Conservation (phyloP, 73 alveolate species). For the Breviolum minutum region DNA sequence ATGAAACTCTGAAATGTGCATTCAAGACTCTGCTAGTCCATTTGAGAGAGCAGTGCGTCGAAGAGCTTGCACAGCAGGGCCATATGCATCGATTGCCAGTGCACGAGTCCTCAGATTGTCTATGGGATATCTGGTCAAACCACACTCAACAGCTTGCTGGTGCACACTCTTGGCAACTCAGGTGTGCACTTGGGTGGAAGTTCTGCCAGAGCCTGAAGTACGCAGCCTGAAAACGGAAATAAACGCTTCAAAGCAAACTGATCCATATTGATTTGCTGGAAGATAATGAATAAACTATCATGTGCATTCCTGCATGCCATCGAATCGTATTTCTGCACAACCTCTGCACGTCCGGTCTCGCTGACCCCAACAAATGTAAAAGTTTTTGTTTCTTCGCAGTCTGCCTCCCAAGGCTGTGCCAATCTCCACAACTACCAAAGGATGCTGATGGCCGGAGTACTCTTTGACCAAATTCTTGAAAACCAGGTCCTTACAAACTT, state of each 20-base stretch:
- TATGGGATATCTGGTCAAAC: no score
- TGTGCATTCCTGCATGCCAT: no score
- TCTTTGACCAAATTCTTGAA: slow-evolving; percentile 50
- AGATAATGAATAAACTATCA: no score
- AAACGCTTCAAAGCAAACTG: no score
- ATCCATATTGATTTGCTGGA: no score
- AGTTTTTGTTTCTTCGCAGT: not conserved
- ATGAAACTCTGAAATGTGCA: no score
- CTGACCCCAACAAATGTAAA: no score
- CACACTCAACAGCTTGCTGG: no score
- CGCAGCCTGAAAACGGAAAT: not conserved
- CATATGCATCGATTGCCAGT: slow-evolving; percentile 77
- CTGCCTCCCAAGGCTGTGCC: slow-evolving; percentile 33
- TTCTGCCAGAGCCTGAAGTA: slow-evolving; percentile 21
- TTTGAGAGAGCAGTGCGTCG: slow-evolving; percentile 26
- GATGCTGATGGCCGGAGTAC: not conserved
- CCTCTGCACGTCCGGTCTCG: no score
- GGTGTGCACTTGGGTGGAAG: not conserved
- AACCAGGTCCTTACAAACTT: slow-evolving; percentile 46
- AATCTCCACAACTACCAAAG: slow-evolving; percentile 8
- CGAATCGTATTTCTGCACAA: no score
- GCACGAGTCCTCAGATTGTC: slow-evolving; percentile 44
- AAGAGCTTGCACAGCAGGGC: slow-evolving; percentile 74
- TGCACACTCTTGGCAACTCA: not conserved
- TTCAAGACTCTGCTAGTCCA: slow-evolving; percentile 20